Evolutionary conservation across 73 alveolate species (phyloP), one percentile per base, ranked within the genome.

Genomic region (Paramecium primaurelia): DNA sequence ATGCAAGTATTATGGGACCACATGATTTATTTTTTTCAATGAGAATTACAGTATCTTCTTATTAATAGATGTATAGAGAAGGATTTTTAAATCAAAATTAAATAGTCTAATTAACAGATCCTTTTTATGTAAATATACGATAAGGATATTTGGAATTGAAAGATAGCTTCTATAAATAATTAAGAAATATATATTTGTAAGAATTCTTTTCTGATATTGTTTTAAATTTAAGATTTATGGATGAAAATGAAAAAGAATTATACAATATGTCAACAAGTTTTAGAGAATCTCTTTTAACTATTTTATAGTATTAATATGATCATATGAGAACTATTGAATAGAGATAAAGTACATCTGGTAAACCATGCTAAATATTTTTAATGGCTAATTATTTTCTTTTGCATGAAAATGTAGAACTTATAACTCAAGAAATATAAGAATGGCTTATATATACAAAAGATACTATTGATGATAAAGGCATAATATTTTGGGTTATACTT

Each of bases 1-100:
- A 80, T 28, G 42, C 58, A 4, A 47, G 73, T 40, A 26, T 80
- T 2, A 80, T 80, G 75, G 91, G 77, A 20, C 91, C 91, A 4
- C 91, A 80, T 80, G 91, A 80, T 80, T 45, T 45, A 45, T 80
- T 80, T 80, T 80, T 45, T 42, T 80, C 71, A 42, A 42, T 80
- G 71, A 40, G 91, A 25, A 44, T 40, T 10, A 80, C 91, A 2
- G 58, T 80, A 22, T 80, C 91, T 25, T 42, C 91, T 22, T 80
- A 80, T 80, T 49, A 80, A 80, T 80, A 80, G 12, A 26, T 32
- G 30, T 80, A 44, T 16, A 49, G 44, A 25, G 47, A 44, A 25
- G 91, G 77, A 0, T 80, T 42, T 26, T 32, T 80, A 12, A 49
- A 8, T 45, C 1, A 36, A 73, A 40, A 73, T 22, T 36, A 73